Evolutionary conservation across 768 basidiomycete species (phyloP), one percentile per base, ranked within the genome.

Genomic region (Boletus subparvulus): DNA sequence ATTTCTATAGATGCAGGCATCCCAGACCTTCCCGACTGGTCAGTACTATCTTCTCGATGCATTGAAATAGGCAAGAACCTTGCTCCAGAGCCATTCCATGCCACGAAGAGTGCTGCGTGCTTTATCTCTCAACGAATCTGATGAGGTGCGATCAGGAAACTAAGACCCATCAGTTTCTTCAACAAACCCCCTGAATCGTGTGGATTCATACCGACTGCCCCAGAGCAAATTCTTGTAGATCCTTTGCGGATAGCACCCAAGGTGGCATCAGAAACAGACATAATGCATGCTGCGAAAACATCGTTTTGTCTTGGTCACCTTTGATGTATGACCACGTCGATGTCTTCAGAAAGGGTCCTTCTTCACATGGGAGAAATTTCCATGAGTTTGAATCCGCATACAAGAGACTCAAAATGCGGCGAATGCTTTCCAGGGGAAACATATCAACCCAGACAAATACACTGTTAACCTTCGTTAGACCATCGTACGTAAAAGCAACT

Each of bases 51-150:
- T 14, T 19, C 16, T 37, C 30, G 16, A 39, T 33, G 16, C 6
- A 41, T 39, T 24, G 7, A 47, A 47, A 45, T 8, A 28, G 42
- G 14, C 5, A 54, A 58, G 17, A 56, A 72, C 71, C 77, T 85
- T 86, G 35, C 76, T 80, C 85, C 85, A 86, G 43, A 85, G 58
- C 56, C 81, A 76, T 59, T 84, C 75, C 49, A 77, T 58, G 70
- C 57, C 79, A 73, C 51, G 59, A 42, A 65, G 49, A 73, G 46
- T 37, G 19, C 50, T 37, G 26, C 43, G 37, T 33, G 35, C 58
- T 19, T 32, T 14, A 33, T 63, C 45, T 39, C 9, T 43, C 21
- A 44, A 47, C 9, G 54, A 46, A 16, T 60, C 48, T 10, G 26
- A 54, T 10, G 56, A 47, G 3, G 62, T 49, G 16, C 54, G 50